Percentiles rank a stretch among this genome's conserved stretches.
phyloP scores from a whole-genome alignment of 1,284 basidiomycete genomes.

The Tylopilus sp. region DNA sequence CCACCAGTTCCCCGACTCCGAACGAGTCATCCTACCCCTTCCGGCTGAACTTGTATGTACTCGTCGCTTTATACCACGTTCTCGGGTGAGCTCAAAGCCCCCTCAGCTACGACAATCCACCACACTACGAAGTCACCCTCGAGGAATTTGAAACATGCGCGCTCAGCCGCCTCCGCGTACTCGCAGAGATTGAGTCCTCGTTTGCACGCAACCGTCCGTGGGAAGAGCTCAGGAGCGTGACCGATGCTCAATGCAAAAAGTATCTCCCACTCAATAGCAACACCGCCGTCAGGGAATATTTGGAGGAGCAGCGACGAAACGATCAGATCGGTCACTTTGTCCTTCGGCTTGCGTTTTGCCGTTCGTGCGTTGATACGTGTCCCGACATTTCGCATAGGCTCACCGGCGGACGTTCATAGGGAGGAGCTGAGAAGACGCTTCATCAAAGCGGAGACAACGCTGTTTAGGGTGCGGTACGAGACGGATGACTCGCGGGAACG shows the following conservation, averaged over 20 bases:
- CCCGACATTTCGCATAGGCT: background rate
- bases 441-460: constrained; percentile 81
- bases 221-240: constrained; percentile 71
- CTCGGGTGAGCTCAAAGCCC: constrained; percentile 5
- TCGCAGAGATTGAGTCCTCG: constrained; percentile 94
- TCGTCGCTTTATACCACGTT: constrained; percentile 1
- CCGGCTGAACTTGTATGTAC: constrained; percentile 77
- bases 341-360: constrained; percentile 90
- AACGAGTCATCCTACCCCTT: constrained; percentile 48
- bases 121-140: constrained; percentile 85
- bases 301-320: constrained; percentile 69
- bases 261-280: constrained; percentile 71
- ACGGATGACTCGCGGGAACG: constrained; percentile 61
- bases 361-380: constrained; percentile 81
- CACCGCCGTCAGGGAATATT: constrained; percentile 45
- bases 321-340: constrained; percentile 97
- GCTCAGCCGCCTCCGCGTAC: constrained; percentile 82
- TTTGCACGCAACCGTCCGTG: constrained; percentile 79
- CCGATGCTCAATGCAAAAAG: constrained; percentile 58
- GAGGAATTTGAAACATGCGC: constrained; percentile 96
- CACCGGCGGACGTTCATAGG: constrained; percentile 39
- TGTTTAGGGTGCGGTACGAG: constrained; percentile 87
- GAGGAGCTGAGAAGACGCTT: constrained; percentile 91
- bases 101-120: constrained; percentile 81
- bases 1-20: background rate